Conservation (phyloP, 2,329 filamentous ascomycete species). For the Botryotinia calthae region DNA sequence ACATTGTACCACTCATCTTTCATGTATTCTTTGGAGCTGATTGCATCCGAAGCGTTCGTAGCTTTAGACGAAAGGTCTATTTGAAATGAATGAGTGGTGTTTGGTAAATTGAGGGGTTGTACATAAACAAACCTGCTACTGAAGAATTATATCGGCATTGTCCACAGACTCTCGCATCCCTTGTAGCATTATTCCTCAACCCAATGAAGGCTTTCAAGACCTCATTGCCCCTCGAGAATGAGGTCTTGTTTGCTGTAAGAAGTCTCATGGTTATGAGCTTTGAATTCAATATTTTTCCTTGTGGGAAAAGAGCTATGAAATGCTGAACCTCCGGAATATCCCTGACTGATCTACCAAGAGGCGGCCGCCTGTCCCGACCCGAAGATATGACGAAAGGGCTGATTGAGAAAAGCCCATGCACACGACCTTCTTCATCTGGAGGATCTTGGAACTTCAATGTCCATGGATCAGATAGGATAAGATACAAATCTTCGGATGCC, state of each 20-base stretch:
- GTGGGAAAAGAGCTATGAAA: background rate
- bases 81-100: background rate
- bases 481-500: background rate
- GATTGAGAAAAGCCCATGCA: background rate
- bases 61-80: background rate
- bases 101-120: background rate
- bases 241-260: constrained; percentile 23
- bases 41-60: constrained; percentile 9
- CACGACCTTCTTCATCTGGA: background rate
- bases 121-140: constrained; percentile 25
- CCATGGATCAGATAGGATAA: background rate
- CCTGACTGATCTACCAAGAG: background rate
- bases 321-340: background rate
- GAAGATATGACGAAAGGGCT: constrained; percentile 6
- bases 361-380: constrained; percentile 6
- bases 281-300: background rate
- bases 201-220: constrained; percentile 28
- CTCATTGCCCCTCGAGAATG: constrained; percentile 24
- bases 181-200: constrained; percentile 25
- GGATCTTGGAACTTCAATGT: constrained; percentile 1
- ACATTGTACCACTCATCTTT: constrained; percentile 86
- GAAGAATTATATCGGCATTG: constrained; percentile 36
- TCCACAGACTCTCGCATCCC: constrained; percentile 27
- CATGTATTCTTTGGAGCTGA: constrained; percentile 54
- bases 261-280: constrained; percentile 30